Percentiles rank a stretch among this genome's conserved stretches.
Evolutionary conservation across 2,329 filamentous ascomycete genomes (phyloP).

Genomic region (Cytospora piceicola): DNA sequence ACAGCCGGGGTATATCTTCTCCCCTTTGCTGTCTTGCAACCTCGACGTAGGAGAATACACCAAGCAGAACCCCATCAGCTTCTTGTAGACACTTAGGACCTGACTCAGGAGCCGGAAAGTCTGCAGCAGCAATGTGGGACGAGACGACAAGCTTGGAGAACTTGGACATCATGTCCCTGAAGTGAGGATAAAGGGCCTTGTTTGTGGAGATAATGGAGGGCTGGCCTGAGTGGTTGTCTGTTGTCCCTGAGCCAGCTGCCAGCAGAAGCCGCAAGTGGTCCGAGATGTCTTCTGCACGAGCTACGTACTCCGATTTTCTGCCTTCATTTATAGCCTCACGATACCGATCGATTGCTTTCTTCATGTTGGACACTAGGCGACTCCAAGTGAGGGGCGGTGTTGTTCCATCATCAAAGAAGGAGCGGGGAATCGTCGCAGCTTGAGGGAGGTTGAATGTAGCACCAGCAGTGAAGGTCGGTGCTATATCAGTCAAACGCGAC

Average conservation of each 20-base stretch:
- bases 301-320: slow-evolving; percentile 87
- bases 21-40: slow-evolving; percentile 91
- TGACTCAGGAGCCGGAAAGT: slow-evolving; percentile 93
- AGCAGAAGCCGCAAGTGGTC: slow-evolving; percentile 91
- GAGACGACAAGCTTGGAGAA: slow-evolving; percentile 99
- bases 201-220: slow-evolving; percentile 99
- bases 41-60: slow-evolving; percentile 95
- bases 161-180: slow-evolving; percentile 99
- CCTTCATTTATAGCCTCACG: slow-evolving; percentile 84
- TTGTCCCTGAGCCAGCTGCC: slow-evolving; percentile 95
- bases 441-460: slow-evolving; percentile 60
- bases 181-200: slow-evolving; percentile 95
- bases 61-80: slow-evolving; percentile 92
- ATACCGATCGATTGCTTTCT: slow-evolving; percentile 85
- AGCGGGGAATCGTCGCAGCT: slow-evolving; percentile 69
- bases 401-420: slow-evolving; percentile 89
- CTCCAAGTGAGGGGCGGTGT: slow-evolving; percentile 85
- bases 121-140: slow-evolving; percentile 93
- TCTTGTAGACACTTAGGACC: slow-evolving; percentile 95
- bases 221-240: slow-evolving; percentile 97
- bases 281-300: slow-evolving; percentile 95
- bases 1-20: slow-evolving; percentile 88
- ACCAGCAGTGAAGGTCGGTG: slow-evolving; percentile 59
- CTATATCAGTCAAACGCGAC: slow-evolving; percentile 41
- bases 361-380: slow-evolving; percentile 89